These are phyloP conservation scores for Candida bentonensis DNA, from an alignment of 805 yeast genomes.

Conservation along the genomic window DNA sequence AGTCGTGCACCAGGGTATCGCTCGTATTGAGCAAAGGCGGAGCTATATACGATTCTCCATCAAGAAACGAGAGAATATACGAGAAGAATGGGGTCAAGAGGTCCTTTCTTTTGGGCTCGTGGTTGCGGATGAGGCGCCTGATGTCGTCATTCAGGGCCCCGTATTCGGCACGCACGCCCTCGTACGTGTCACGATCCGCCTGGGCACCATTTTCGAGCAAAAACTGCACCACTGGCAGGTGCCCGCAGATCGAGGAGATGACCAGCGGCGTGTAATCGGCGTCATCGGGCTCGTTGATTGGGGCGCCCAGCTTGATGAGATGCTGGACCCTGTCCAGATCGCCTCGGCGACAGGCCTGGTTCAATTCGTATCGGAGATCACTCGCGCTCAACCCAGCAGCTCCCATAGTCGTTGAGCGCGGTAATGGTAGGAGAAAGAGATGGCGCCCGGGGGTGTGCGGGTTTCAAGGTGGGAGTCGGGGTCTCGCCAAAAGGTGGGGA, in stretches of 20 bases:
- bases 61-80: conserved; percentile 40
- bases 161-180: conserved; percentile 65
- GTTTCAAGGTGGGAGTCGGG: too few relatives aligned
- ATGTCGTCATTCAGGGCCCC: conserved; percentile 64
- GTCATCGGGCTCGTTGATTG: conserved; percentile 41
- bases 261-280: conserved; percentile 68
- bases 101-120: conserved; percentile 57
- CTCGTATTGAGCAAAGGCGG: conserved; percentile 11
- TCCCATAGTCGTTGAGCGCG: too few relatives aligned
- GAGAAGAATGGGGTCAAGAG: conserved; percentile 58
- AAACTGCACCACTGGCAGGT: conserved; percentile 44
- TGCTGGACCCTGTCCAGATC: conserved; percentile 51
- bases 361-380: too few relatives aligned
- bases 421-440: too few relatives aligned
- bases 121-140: conserved; percentile 39
- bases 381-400: too few relatives aligned
- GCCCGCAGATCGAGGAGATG: conserved; percentile 65
- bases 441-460: too few relatives aligned
- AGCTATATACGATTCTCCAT: conserved; percentile 3
- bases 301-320: conserved; percentile 36
- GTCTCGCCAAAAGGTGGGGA: too few relatives aligned
- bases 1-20: conserved; percentile 15
- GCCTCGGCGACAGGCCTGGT: conserved; percentile 56
- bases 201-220: conserved; percentile 55
- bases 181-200: conserved; percentile 70